Evolutionary conservation across 768 basidiomycete genomes (phyloP).

Genomic region (Cyclocybe aegerita): DNA sequence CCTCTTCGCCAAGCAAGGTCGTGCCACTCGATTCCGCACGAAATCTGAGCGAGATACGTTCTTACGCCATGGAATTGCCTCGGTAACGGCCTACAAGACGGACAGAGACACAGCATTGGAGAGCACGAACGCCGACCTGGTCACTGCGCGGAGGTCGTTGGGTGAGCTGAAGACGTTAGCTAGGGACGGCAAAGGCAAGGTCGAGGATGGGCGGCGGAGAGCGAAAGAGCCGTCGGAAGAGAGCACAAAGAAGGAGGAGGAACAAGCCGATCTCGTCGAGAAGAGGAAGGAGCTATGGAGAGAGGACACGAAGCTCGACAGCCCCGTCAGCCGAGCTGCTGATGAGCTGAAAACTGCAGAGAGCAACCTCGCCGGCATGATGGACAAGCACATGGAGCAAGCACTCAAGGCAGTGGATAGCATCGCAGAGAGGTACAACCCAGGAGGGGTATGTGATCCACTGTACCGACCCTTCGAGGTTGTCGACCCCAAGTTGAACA

Average conservation of each 20-base stretch:
- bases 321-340: conserved; percentile 69
- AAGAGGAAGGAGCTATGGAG: conserved; percentile 92
- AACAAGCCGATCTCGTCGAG: conserved; percentile 70
- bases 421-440: conserved; percentile 71
- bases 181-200: conserved; percentile 51
- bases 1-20: conserved; percentile 89
- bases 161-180: conserved; percentile 60
- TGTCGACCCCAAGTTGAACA: conserved; percentile 84
- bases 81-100: conserved; percentile 60
- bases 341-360: conserved; percentile 85
- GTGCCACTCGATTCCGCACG: conserved; percentile 81
- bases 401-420: conserved; percentile 85
- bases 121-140: conserved; percentile 49
- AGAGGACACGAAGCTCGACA: conserved; percentile 87
- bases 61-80: conserved; percentile 74
- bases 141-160: conserved; percentile 45
- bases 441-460: conserved; percentile 90
- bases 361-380: conserved; percentile 79
- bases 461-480: conserved; percentile 93
- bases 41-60: conserved; percentile 82
- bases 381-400: conserved; percentile 95
- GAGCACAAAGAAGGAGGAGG: conserved; percentile 57
- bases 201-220: conserved; percentile 63
- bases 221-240: conserved; percentile 63
- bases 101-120: conserved; percentile 58